A percentile compares a stretch with the other conserved stretches of the same genome.
Evolutionary conservation across 805 yeast species (phyloP).

Genomic region (Candida chauliodis): DNA sequence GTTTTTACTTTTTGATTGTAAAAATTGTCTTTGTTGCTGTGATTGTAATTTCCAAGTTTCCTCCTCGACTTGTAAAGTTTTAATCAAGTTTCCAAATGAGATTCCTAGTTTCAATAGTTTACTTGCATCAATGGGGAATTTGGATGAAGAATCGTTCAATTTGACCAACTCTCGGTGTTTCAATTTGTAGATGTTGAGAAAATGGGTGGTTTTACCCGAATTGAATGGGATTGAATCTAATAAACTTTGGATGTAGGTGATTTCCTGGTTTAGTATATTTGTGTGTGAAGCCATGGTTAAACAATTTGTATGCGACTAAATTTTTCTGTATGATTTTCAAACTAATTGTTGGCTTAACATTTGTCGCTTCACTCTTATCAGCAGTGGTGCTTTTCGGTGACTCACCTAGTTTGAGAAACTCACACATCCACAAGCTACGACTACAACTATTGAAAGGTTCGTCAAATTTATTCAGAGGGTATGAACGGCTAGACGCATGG

Average conservation of each 20-base stretch:
- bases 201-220: conserved; percentile 13
- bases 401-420: conserved; percentile 38
- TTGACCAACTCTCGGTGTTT: conserved; percentile 17
- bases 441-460: neutral
- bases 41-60: conserved; percentile 22
- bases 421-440: conserved; percentile 27
- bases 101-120: conserved; percentile 39
- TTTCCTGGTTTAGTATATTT: conserved; percentile 23
- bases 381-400: conserved; percentile 46
- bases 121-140: conserved; percentile 32
- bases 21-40: conserved; percentile 12
- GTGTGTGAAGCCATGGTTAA: conserved; percentile 12
- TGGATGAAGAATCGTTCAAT: conserved; percentile 20
- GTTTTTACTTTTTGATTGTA: conserved; percentile 12
- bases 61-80: conserved; percentile 33
- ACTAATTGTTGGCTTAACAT: conserved; percentile 5
- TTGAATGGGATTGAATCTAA: conserved; percentile 34
- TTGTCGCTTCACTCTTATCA: conserved; percentile 15
- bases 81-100: conserved; percentile 39
- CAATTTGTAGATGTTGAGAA: conserved; percentile 31
- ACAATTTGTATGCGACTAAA: neutral
- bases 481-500: conserved; percentile 6
- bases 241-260: conserved; percentile 22
- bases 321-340: conserved; percentile 6
- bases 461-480: conserved; percentile 1